These are phyloP conservation scores for Diplocarpon mali DNA, from an alignment of 2,329 filamentous ascomycete species.

Conservation along the genomic window DNA sequence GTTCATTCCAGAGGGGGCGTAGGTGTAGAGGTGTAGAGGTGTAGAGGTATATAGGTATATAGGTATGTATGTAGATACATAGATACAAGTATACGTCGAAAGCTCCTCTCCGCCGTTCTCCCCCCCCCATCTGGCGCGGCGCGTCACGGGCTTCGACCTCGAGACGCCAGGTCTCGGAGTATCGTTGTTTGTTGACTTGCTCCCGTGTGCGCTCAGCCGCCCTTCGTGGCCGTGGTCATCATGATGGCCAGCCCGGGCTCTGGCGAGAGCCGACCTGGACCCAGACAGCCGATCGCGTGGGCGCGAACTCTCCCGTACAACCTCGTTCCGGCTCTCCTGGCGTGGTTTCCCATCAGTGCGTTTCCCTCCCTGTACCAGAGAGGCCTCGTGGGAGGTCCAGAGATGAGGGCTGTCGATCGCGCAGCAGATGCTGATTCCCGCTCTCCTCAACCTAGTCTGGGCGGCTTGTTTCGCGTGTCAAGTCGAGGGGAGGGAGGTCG, in stretches of 20 bases:
- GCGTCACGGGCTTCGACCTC: too few relatives aligned
- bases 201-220: too few relatives aligned
- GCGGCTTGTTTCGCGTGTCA: not conserved
- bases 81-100: too few relatives aligned
- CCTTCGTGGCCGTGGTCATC: not conserved
- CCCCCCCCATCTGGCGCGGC: too few relatives aligned
- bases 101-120: too few relatives aligned
- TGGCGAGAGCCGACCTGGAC: not conserved
- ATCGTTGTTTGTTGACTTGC: too few relatives aligned
- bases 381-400: not conserved
- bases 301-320: not conserved
- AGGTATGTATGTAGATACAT: too few relatives aligned
- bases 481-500: not conserved
- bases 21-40: too few relatives aligned
- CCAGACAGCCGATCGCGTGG: not conserved
- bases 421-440: not conserved
- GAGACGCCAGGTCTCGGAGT: too few relatives aligned
- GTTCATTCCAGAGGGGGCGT: too few relatives aligned
- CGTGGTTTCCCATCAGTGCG: conserved; percentile 1
- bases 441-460: not conserved
- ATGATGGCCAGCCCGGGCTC: not conserved
- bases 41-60: too few relatives aligned
- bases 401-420: not conserved
- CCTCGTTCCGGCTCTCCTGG: not conserved
- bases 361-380: not conserved